Evolutionary conservation across 352 stramenopile genomes (phyloP), one percentile per base, ranked within the genome.

Genomic region (Pythium utonaiense): DNA sequence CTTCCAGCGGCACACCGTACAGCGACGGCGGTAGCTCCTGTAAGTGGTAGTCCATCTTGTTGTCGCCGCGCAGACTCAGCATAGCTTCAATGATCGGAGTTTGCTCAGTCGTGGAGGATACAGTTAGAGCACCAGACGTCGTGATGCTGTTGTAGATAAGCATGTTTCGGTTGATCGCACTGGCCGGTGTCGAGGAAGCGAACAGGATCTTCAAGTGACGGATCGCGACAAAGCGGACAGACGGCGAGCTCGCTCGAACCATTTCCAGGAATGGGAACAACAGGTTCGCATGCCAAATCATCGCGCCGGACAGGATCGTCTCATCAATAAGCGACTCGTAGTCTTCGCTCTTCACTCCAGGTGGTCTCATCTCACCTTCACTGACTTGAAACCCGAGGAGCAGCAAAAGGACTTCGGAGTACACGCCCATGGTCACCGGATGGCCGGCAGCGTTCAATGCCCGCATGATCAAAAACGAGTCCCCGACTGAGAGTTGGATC

Each of bases 391-490:
- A 81, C 24, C 83, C 84, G 9, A 92, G 50, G 53, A 92, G 73
- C 57, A 91, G 77, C 7, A 90, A 71, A 38, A 92, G 55, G 61
- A 94, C 74, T 51, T 94, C 84, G 16, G 80, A 86, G 62, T 92
- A 94, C 7, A 91, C 82, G 8, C 80, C 83, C 75, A 94, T 87
- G 0, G 82, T 85, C 1, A 92, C 70, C 3, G 78, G 77, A 40
- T 73, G 72, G n/a, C 80, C 60, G 30, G 82, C 77, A 21, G 80
- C 77, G 48, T 93, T 89, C 21, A 93, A 53, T 0, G 84, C 83
- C 58, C 88, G 74, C 72, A 92, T 83, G 28, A 94, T 92, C 65
- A 94, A 72, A 55, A 89, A 89, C 9, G 83, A 74, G 53, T 94
- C 84, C 2, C 80, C 78, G 5, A 89, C 73, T 1, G 84, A 94